Evolutionary conservation across 495 filamentous ascomycete genomes (phyloP).

Genomic region (Neurospora sp.): DNA sequence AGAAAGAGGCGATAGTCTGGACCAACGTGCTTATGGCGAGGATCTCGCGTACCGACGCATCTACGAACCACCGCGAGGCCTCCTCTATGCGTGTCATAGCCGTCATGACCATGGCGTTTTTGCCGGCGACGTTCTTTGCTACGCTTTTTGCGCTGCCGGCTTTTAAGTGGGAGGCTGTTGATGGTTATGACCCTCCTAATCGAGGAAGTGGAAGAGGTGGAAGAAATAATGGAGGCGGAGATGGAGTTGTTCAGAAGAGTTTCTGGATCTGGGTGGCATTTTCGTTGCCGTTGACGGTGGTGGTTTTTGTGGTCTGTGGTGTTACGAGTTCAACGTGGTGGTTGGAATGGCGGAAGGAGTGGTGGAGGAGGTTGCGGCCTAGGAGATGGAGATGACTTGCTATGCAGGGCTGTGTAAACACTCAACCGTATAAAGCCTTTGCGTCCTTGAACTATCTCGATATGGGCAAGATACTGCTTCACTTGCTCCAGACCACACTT

Average conservation of each 20-base stretch:
- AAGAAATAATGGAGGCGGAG: not conserved
- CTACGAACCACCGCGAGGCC: not conserved
- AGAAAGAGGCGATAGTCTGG: not conserved
- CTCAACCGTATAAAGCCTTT: not conserved
- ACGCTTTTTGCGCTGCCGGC: constrained; percentile 28
- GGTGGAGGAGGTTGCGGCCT: not conserved
- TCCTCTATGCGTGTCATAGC: constrained; percentile 4
- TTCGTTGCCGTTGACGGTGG: not conserved
- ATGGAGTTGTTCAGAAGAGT: constrained; percentile 11
- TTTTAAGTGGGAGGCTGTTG: constrained; percentile 16
- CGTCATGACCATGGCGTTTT: constrained; percentile 7
- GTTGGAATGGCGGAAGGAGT: not conserved
- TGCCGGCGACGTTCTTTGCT: constrained; percentile 13
- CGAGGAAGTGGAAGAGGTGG: not conserved
- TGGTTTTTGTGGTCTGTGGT: not conserved
- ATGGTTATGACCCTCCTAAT: not conserved
- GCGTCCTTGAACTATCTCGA: not conserved
- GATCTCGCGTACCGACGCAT: not conserved
- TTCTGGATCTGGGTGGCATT: constrained; percentile 32
- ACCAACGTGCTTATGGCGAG: not conserved
- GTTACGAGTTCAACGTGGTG: not conserved
- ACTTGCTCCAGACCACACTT: not conserved
- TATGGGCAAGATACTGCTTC: not conserved
- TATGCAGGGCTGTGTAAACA: not conserved
- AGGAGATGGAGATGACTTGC: not conserved